Base-by-base conservation (phyloP, 208 protist genomes). In the Naegleria lovaniensis region DNA sequence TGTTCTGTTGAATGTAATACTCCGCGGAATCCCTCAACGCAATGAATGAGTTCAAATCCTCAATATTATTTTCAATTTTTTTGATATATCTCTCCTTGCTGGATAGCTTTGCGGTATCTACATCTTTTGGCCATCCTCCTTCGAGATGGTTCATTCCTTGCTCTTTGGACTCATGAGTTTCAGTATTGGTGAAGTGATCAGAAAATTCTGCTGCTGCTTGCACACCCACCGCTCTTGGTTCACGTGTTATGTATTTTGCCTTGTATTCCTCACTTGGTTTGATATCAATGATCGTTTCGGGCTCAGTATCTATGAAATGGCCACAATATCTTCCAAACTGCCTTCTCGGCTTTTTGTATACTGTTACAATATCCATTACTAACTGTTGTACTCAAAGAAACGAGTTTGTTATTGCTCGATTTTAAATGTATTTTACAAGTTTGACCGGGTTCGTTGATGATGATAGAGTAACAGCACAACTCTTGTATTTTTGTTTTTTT, bases 51-150 rank as follows among this genome's bases (percentile, higher is more conserved):
- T 94, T 94, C 59, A 98, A 83, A 92, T 98, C 98, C 85, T 95
- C 94, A 85, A 98, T 97, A 92, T 99, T 97, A 39, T 97, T 97
- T 93, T 98, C 97, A 41, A 98, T 96, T 92, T 98, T 98, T 90
- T 98, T 98, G 92, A 97, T 96, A 94, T 98, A 99, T 91, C 98
- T 97, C 92, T 97, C 97, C 91, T 97, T 97, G 92, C 98, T 95
- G 92, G 98, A 97, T 90, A 98, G 96, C 92, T 99, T 97, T 0
- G 95, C 96, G 0, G 97, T 95, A 90, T 99, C 97, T 0, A 99
- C 96, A 88, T 96, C 97, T 91, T 97, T 96, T n/a, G 98, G 98
- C 98, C 98, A 99, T 43, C 98, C 98, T 85, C 98, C 98, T 92
- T 99, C 97, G 16, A 94, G 90, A 93, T 99, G 98, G 5, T 94